These are phyloP conservation scores for Saccharomycopsis fodiens DNA, from an alignment of 805 yeast genomes.

Conservation along the genomic window DNA sequence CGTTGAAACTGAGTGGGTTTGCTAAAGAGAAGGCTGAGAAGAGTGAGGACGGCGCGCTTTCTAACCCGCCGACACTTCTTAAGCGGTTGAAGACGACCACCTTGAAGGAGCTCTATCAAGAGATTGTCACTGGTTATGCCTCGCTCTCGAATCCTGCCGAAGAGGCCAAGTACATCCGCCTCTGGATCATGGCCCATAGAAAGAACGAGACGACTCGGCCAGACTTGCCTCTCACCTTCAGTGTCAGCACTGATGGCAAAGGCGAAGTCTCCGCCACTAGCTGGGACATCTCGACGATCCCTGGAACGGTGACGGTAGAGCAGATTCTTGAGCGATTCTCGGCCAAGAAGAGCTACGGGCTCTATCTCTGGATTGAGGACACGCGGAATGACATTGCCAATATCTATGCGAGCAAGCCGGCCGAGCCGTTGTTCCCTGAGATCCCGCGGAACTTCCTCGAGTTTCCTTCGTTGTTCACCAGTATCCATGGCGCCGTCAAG, in stretches of 20 bases:
- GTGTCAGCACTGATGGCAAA: background rate
- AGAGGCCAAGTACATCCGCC: conserved; percentile 35
- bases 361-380: conserved; percentile 65
- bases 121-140: conserved; percentile 36
- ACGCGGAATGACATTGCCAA: conserved; percentile 20
- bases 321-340: conserved; percentile 42
- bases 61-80: conserved; percentile 19
- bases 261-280: conserved; percentile 1
- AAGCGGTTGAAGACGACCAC: conserved; percentile 52
- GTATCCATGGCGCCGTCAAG: conserved; percentile 1
- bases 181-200: conserved; percentile 61
- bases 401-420: conserved; percentile 2
- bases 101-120: conserved; percentile 41
- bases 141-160: conserved; percentile 27
- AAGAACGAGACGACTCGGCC: conserved; percentile 68
- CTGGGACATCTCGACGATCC: conserved; percentile 22
- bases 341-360: conserved; percentile 39
- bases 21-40: background rate
- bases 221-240: conserved; percentile 32
- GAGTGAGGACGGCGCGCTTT: background rate
- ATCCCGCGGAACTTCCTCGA: conserved; percentile 16
- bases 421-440: conserved; percentile 1
- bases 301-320: conserved; percentile 28
- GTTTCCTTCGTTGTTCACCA: conserved; percentile 5
- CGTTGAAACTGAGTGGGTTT: conserved; percentile 1